Conservation (phyloP, 805 yeast genomes). For the Zygosaccharomyces kombuchaensis region DNA sequence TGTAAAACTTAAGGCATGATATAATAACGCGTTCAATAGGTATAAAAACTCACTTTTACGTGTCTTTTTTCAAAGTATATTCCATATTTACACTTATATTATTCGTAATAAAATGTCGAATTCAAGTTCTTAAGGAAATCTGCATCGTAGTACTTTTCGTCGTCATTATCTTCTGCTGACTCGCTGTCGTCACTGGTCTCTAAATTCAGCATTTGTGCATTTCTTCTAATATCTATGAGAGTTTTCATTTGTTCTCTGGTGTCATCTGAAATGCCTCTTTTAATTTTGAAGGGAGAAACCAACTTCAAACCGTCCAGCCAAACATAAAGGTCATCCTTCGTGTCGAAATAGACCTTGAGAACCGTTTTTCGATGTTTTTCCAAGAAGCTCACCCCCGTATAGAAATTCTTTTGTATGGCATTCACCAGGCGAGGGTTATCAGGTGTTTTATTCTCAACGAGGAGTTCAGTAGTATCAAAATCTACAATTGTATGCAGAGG, state of each 20-base stretch:
- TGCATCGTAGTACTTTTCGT: slow-evolving; percentile 25
- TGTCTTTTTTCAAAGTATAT: background rate
- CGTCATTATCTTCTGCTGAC: slow-evolving; percentile 11
- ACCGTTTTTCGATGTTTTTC: slow-evolving; percentile 41
- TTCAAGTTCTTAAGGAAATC: slow-evolving; percentile 24
- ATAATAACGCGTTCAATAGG: background rate
- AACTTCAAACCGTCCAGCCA: slow-evolving; percentile 78
- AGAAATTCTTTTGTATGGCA: slow-evolving; percentile 52
- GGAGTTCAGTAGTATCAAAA: slow-evolving; percentile 48
- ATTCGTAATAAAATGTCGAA: slow-evolving; percentile 29
- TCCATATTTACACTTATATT: background rate
- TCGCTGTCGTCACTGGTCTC: slow-evolving; percentile 21
- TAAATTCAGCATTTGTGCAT: slow-evolving; percentile 46
- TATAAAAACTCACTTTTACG: background rate
- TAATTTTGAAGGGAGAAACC: slow-evolving; percentile 35
- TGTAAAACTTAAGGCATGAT: background rate
- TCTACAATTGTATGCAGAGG: slow-evolving; percentile 48
- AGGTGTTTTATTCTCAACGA: slow-evolving; percentile 42
- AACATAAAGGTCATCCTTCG: slow-evolving; percentile 58
- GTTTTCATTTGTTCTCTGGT: slow-evolving; percentile 43
- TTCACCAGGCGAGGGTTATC: slow-evolving; percentile 47
- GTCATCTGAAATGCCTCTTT: slow-evolving; percentile 37
- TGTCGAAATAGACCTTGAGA: slow-evolving; percentile 64
- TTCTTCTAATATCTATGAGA: slow-evolving; percentile 43
- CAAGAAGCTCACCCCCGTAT: slow-evolving; percentile 51